Percentiles rank a stretch among this genome's conserved stretches.
phyloP scores from a whole-genome alignment of 2,329 filamentous ascomycete species.

The Trichophyton verrucosum region DNA sequence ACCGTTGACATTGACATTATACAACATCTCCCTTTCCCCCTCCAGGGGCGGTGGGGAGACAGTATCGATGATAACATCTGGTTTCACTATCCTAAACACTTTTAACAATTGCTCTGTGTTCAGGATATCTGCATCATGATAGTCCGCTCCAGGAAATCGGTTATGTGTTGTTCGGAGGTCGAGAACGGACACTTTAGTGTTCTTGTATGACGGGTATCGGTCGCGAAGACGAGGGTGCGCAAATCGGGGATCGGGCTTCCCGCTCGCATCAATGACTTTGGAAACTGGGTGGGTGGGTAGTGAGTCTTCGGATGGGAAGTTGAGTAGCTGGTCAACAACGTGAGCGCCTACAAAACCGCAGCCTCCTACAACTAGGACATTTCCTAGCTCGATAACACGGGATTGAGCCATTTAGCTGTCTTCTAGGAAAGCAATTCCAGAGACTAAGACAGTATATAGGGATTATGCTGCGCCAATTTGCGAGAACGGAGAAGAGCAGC shows the following conservation, averaged over 20 bases:
- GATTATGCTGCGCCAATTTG: neutral
- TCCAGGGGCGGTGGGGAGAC: constrained; percentile 54
- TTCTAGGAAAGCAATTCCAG: neutral
- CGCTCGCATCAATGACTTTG: constrained; percentile 8
- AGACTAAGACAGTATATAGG: neutral
- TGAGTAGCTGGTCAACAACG: constrained; percentile 60
- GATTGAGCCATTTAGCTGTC: neutral
- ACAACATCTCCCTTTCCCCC: constrained; percentile 49
- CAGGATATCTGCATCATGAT: constrained; percentile 69
- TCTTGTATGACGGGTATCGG: constrained; percentile 31
- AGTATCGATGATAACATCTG: constrained; percentile 82
- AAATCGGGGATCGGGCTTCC: constrained; percentile 25
- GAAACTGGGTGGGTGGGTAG: neutral
- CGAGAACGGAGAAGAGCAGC: neutral
- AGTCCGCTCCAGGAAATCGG: constrained; percentile 49
- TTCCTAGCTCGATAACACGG: constrained; percentile 42
- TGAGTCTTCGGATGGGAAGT: constrained; percentile 39
- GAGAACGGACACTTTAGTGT: constrained; percentile 52
- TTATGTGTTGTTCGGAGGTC: constrained; percentile 62
- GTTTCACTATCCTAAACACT: constrained; percentile 54
- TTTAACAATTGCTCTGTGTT: constrained; percentile 47
- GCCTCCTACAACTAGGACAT: constrained; percentile 66
- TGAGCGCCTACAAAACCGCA: constrained; percentile 78
- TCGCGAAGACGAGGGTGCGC: constrained; percentile 26
- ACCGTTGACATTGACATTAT: constrained; percentile 77